Percentiles rank a stretch among this genome's conserved stretches.
phyloP scores from a whole-genome alignment of 495 filamentous ascomycete species.

The Pyrenula massariospora region DNA sequence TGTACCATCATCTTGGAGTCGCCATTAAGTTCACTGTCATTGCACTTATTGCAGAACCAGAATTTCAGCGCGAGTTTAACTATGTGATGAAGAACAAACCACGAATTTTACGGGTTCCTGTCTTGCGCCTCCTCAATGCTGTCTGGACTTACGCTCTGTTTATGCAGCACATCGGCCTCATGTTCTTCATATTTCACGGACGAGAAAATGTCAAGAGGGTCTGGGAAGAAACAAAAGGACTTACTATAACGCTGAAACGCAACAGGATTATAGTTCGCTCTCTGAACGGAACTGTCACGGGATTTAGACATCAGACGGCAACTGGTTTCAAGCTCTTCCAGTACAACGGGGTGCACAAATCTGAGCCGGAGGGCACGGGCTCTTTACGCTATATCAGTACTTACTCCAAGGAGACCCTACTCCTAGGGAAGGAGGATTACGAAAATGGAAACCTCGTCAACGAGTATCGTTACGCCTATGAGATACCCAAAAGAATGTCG shows the following conservation, averaged over 20 bases:
- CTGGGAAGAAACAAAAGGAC: constrained; percentile 36
- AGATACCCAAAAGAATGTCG: constrained; percentile 18
- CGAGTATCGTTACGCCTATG: constrained; percentile 42
- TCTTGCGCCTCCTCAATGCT: constrained; percentile 26
- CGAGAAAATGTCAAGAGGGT: constrained; percentile 31
- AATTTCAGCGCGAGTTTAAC: constrained; percentile 46
- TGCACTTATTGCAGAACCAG: constrained; percentile 42
- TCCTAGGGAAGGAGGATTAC: constrained; percentile 36
- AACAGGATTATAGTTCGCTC: constrained; percentile 30
- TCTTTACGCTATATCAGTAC: constrained; percentile 32
- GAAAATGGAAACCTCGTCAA: constrained; percentile 31
- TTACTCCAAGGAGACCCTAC: constrained; percentile 34
- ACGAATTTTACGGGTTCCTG: constrained; percentile 24
- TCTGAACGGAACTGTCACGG: constrained; percentile 32
- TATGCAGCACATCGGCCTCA: constrained; percentile 25
- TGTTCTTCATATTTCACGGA: constrained; percentile 36
- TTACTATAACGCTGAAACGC: constrained; percentile 33
- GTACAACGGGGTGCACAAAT: constrained; percentile 31
- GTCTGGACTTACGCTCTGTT: constrained; percentile 37
- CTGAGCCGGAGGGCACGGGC: constrained; percentile 28
- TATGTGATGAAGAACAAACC: constrained; percentile 27
- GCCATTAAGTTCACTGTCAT: constrained; percentile 41
- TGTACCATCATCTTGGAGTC: constrained; percentile 28
- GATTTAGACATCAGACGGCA: constrained; percentile 29
- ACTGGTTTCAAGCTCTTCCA: constrained; percentile 34